These are phyloP conservation scores for Pichia gijzeniarum DNA, from an alignment of 805 yeast genomes.

Conservation along the genomic window DNA sequence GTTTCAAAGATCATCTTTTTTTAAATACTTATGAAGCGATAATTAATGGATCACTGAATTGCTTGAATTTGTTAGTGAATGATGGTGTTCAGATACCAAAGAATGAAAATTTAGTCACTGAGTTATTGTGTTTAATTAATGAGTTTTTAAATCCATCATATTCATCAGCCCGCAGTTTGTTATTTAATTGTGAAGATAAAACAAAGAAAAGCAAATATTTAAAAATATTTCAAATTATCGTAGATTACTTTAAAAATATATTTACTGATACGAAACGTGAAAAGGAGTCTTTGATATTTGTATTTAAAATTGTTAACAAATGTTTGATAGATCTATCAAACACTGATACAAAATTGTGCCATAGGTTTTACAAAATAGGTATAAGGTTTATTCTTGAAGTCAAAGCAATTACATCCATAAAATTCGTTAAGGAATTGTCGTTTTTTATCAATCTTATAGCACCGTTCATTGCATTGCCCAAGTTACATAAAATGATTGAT, in stretches of 20 bases:
- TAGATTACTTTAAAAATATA: slow-evolving; percentile 13
- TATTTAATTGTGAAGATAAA: neutral
- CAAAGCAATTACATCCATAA: slow-evolving; percentile 36
- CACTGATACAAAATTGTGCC: slow-evolving; percentile 32
- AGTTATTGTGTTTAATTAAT: slow-evolving; percentile 15
- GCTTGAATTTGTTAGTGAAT: slow-evolving; percentile 14
- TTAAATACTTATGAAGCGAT: slow-evolving; percentile 16
- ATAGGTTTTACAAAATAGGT: slow-evolving; percentile 35
- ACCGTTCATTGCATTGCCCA: slow-evolving; percentile 30
- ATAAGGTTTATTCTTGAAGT: slow-evolving; percentile 31
- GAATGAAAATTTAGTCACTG: slow-evolving; percentile 20
- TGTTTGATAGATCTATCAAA: slow-evolving; percentile 38
- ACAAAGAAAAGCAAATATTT: slow-evolving; percentile 12
- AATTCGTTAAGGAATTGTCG: slow-evolving; percentile 37
- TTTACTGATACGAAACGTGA: slow-evolving; percentile 21
- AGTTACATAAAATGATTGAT: slow-evolving; percentile 26
- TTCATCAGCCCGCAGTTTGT: slow-evolving; percentile 10
- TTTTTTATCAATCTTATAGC: slow-evolving; percentile 41
- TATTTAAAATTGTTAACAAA: slow-evolving; percentile 42
- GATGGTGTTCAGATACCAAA: slow-evolving; percentile 2
- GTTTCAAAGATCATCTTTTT: slow-evolving; percentile 24
- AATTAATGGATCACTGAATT: slow-evolving; percentile 13
- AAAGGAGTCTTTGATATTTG: slow-evolving; percentile 21
- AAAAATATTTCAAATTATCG: slow-evolving; percentile 14
- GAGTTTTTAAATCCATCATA: slow-evolving; percentile 18